Conservation (phyloP, 2,329 filamentous ascomycete species). For the Madurella mycetomatis region DNA sequence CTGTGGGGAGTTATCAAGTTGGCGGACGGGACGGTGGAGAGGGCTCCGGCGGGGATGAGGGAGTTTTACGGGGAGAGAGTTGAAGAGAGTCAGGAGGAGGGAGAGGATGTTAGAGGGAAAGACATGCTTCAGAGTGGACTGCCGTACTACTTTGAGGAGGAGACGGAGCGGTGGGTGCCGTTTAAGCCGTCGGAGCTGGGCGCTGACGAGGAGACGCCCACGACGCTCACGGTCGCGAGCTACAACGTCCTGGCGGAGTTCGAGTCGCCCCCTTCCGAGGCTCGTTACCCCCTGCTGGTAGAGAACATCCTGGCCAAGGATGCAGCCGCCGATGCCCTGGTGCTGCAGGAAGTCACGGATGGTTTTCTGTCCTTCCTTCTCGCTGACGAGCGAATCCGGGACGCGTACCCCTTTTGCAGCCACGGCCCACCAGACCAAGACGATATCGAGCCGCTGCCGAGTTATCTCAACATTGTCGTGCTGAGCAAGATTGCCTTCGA, state of each 20-base stretch:
- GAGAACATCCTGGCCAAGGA: slow-evolving; percentile 40
- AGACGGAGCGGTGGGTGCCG: slow-evolving; percentile 19
- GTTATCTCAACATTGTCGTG: slow-evolving; percentile 56
- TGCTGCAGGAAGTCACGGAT: slow-evolving; percentile 62
- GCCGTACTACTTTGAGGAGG: slow-evolving; percentile 23
- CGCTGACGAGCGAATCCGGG: slow-evolving; percentile 39
- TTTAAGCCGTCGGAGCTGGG: background rate
- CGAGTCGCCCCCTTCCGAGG: slow-evolving; percentile 39
- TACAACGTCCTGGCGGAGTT: slow-evolving; percentile 54
- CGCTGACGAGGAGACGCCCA: slow-evolving; percentile 2
- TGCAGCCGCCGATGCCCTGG: slow-evolving; percentile 44
- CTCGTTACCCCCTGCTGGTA: slow-evolving; percentile 41
- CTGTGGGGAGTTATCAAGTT: slow-evolving; percentile 50
- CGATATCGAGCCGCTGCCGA: slow-evolving; percentile 53
- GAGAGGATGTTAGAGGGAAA: slow-evolving; percentile 1
- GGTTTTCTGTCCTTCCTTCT: slow-evolving; percentile 57
- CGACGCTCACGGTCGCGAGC: slow-evolving; percentile 38
- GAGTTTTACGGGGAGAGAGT: slow-evolving; percentile 22
- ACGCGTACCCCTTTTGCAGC: slow-evolving; percentile 51
- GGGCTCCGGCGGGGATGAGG: slow-evolving; percentile 21
- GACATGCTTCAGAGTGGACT: slow-evolving; percentile 13
- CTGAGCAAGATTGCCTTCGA: slow-evolving; percentile 52
- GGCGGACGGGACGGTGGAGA: slow-evolving; percentile 20
- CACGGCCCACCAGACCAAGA: slow-evolving; percentile 51
- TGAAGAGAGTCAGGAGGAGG: background rate